phyloP scores from a whole-genome alignment of 2,329 filamentous ascomycete species.

The Penicillium janthinellum region DNA sequence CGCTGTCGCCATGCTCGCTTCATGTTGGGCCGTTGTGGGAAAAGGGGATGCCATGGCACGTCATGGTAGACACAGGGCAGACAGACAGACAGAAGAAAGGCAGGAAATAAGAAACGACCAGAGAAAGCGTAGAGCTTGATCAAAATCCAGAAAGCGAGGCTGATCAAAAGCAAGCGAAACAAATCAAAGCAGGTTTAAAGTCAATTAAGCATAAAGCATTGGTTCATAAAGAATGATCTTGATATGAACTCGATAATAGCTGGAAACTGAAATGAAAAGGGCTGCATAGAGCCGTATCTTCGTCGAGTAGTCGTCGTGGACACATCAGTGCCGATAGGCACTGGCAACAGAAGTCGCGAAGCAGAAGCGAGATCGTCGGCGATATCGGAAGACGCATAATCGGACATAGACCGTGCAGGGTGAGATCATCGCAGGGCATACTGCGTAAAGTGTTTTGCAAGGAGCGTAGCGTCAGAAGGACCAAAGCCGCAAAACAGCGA shows the following conservation, averaged over 20 bases:
- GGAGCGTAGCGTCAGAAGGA: neutral
- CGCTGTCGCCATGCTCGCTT: neutral
- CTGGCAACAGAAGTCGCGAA: neutral
- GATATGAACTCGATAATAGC: neutral
- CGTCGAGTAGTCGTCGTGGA: slow-evolving; percentile 26
- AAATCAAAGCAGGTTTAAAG: neutral
- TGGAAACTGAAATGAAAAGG: neutral
- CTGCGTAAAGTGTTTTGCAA: neutral
- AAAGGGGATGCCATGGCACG: slow-evolving; percentile 19
- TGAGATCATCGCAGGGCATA: neutral
- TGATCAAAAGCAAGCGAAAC: neutral
- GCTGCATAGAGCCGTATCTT: slow-evolving; percentile 19
- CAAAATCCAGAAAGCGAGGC: neutral
- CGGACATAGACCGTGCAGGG: neutral
- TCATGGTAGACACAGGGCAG: neutral
- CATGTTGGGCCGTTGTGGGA: slow-evolving; percentile 12
- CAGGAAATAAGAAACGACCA: neutral
- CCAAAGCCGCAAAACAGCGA: neutral
- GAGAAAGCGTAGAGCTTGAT: neutral
- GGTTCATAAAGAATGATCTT: neutral
- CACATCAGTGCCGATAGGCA: slow-evolving; percentile 12
- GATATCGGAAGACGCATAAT: neutral
- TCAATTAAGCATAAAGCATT: neutral
- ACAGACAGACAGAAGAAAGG: slow-evolving; percentile 5
- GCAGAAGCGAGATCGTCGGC: neutral